Evolutionary conservation across 2,329 filamentous ascomycete genomes (phyloP).

Genomic region (Diaporthe citrichinensis): DNA sequence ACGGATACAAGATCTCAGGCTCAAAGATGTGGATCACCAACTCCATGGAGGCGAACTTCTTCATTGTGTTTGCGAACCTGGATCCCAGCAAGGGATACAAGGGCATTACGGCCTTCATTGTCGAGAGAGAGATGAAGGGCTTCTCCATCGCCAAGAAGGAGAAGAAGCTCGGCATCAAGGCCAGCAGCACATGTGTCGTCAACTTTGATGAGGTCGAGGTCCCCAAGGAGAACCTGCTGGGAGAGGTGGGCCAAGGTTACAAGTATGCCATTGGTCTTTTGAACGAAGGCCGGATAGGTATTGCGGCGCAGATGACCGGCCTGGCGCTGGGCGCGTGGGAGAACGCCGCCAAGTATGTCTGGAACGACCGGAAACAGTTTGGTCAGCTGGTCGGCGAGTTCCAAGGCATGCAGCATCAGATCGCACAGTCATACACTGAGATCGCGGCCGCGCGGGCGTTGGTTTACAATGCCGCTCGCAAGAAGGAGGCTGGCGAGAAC

Average conservation of each 20-base stretch:
- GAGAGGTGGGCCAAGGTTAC: slow-evolving; percentile 92
- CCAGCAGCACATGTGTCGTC: slow-evolving; percentile 95
- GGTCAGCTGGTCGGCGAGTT: slow-evolving; percentile 94
- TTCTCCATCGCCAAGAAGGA: slow-evolving; percentile 99
- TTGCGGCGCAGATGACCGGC: slow-evolving; percentile 98
- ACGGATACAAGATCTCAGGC: slow-evolving; percentile 89
- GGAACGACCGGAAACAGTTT: slow-evolving; percentile 99
- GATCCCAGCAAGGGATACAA: slow-evolving; percentile 94
- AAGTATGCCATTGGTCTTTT: slow-evolving; percentile 96
- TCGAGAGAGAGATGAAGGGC: slow-evolving; percentile 90
- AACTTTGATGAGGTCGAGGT: slow-evolving; percentile 98
- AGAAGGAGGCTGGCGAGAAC: slow-evolving; percentile 97
- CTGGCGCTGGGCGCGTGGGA: slow-evolving; percentile 95
- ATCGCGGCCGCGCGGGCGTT: slow-evolving; percentile 92
- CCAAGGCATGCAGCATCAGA: slow-evolving; percentile 99
- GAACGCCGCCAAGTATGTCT: slow-evolving; percentile 94
- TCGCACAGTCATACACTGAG: slow-evolving; percentile 95
- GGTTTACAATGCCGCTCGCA: slow-evolving; percentile 95
- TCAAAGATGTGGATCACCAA: slow-evolving; percentile 99
- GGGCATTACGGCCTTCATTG: slow-evolving; percentile 95
- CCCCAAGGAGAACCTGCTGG: slow-evolving; percentile 88
- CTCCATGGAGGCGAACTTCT: slow-evolving; percentile 91
- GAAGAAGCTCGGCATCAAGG: slow-evolving; percentile 98
- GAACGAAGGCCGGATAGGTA: slow-evolving; percentile 98
- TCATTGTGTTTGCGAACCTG: slow-evolving; percentile 98